Percentiles rank a stretch among this genome's conserved stretches.
These are phyloP conservation scores for Hemileccinum impolitum DNA, from an alignment of 768 basidiomycete species.

Conservation along the genomic window DNA sequence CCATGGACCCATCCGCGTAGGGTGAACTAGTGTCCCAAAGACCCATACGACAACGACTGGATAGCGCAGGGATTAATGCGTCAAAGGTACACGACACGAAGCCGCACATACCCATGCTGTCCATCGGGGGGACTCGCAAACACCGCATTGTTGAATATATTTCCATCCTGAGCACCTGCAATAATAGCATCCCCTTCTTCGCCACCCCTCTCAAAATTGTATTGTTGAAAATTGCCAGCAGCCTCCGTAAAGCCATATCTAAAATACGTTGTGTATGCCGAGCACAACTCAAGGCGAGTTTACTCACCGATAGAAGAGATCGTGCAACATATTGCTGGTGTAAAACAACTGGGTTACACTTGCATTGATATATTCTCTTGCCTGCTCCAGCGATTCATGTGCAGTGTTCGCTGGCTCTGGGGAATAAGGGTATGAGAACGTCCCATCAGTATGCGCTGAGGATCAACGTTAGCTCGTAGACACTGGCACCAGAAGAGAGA, in stretches of 20 bases:
- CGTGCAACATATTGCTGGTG: constrained; percentile 77
- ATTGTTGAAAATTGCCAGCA: constrained; percentile 95
- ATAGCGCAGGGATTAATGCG: not conserved
- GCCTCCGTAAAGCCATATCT: constrained; percentile 91
- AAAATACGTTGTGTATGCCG: constrained; percentile 11
- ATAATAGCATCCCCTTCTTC: constrained; percentile 86
- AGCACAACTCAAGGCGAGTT: not conserved
- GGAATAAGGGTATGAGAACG: constrained; percentile 73
- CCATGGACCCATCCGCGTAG: not conserved
- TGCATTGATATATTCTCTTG: constrained; percentile 79
- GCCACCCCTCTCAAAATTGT: constrained; percentile 93
- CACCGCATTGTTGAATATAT: constrained; percentile 89
- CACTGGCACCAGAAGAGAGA: not conserved
- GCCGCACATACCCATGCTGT: not conserved
- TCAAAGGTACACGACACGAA: no score
- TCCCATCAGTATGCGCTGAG: constrained; percentile 6
- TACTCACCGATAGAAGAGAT: constrained; percentile 68
- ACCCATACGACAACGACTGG: not conserved
- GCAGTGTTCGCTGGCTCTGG: constrained; percentile 53
- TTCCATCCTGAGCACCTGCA: constrained; percentile 93
- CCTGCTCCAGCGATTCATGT: constrained; percentile 59
- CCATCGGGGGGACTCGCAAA: constrained; percentile 71
- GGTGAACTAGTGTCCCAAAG: not conserved
- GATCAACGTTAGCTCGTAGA: not conserved
- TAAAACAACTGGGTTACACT: constrained; percentile 90